Evolutionary conservation across 1,284 basidiomycete genomes (phyloP), one percentile per base, ranked within the genome.

Genomic region (Marasmius fiardii): DNA sequence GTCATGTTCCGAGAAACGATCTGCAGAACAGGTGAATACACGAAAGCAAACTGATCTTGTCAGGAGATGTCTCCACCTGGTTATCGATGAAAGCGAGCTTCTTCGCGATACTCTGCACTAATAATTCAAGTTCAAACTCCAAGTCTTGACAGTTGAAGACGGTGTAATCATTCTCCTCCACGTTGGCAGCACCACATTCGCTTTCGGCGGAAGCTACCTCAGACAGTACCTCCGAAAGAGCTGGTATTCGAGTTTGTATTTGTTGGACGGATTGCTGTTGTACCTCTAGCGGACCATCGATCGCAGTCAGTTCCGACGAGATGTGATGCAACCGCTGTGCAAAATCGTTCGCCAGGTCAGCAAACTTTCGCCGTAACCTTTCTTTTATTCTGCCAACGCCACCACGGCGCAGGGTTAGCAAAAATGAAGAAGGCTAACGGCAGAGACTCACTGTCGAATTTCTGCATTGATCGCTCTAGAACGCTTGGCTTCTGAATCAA

Each of bases 161-260:
- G 0, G 95, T 98, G 66, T 97, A 93, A 68, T 98, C 95, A 69
- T 98, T 98, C 71, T 98, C 96, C 67, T 98, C 96, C 2, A 98
- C 90, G 63, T 95, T 98, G 18, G 95, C 95, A n/a, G 87, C 85
- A 3, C 74, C 73, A 67, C 95, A 98, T 55, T 90, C 89, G 8
- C 80, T 77, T 64, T 96, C 92, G 1, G 83, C 87, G 3, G 69
- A 74, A 1, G 76, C 76, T 10, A 92, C 85, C 7, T 73, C 70
- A 7, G 70, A 70, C 20, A 93, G 69, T 0, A 77, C 72, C 18
- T 85, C 81, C 7, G 81, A 76, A 31, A 93, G 71, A 0, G 77
- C 75, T 1, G 84, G 82, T 65, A 93, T 75, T 60, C 83, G 81
- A 1, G 77, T 80, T 64, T 91, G 83, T 55, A 93, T 80, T 41